Conservation (phyloP, 169 alveolate genomes). For the Plasmodium billcollinsi region DNA sequence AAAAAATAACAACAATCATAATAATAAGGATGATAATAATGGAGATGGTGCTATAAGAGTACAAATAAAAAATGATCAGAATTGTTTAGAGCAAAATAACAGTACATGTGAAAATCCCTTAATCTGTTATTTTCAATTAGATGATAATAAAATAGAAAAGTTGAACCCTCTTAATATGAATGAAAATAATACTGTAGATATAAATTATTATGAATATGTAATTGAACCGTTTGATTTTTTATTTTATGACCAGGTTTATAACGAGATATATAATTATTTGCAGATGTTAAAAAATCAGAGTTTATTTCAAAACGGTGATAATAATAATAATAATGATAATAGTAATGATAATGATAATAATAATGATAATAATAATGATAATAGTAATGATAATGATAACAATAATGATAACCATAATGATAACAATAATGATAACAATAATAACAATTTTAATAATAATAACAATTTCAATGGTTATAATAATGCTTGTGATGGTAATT, state of each 20-base stretch:
- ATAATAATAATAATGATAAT: background rate
- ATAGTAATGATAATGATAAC: background rate
- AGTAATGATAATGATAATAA: background rate
- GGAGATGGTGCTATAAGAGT: background rate
- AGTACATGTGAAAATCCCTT: too few species aligned
- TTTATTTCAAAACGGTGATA: background rate
- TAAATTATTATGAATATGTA: slow-evolving; percentile 61
- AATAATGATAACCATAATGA: too few species aligned
- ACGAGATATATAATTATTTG: slow-evolving; percentile 56
- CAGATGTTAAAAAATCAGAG: slow-evolving; percentile 11
- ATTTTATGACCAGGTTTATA: slow-evolving; percentile 57
- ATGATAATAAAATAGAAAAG: slow-evolving; percentile 23
- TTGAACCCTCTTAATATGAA: slow-evolving; percentile 34
- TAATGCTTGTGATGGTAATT: background rate
- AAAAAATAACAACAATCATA: background rate
- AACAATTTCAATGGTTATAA: background rate
- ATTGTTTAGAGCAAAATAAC: background rate
- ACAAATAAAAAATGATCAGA: background rate
- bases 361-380: too few species aligned
- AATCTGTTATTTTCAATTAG: background rate
- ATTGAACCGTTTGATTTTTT: slow-evolving; percentile 58
- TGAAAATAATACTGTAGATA: slow-evolving; percentile 31
- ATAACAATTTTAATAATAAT: background rate
- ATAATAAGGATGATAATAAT: background rate
- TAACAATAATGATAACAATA: too few species aligned